A percentile compares a stretch with the other conserved stretches of the same genome.
These are phyloP conservation scores for Gossypium schwendimanii DNA, from an alignment of 441 rosid genomes.

Conservation along the genomic window DNA sequence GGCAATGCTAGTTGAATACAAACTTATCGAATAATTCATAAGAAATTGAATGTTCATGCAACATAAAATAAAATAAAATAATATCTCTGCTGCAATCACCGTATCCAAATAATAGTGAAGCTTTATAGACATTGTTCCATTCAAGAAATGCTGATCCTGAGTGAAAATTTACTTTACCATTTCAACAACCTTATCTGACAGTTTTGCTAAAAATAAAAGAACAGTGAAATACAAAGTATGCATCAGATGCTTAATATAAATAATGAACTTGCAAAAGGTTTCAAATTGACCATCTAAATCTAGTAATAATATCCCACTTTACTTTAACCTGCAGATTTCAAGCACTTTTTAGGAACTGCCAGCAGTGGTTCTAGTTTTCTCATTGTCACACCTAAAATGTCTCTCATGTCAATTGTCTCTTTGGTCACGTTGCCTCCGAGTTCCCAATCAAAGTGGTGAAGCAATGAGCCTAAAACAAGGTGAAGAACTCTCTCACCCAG, in stretches of 20 bases:
- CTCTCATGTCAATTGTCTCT: constrained; percentile 8
- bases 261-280: not conserved
- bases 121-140: not conserved
- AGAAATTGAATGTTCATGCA: not conserved
- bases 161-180: too few relatives aligned
- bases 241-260: not conserved
- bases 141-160: not conserved
- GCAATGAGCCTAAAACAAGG: constrained; percentile 14
- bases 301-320: not conserved
- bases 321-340: not conserved
- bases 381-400: constrained; percentile 5
- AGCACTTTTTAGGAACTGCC: constrained; percentile 20
- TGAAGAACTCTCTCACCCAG: constrained; percentile 6
- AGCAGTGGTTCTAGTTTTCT: constrained; percentile 18
- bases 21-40: too few relatives aligned
- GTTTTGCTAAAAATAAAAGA: too few relatives aligned
- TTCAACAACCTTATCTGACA: too few relatives aligned
- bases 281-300: not conserved
- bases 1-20: too few relatives aligned
- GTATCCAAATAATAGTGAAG: too few relatives aligned
- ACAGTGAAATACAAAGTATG: not conserved
- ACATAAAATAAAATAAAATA: not conserved
- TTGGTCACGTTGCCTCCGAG: constrained; percentile 4
- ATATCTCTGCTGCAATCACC: not conserved
- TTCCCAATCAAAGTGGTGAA: constrained; percentile 18